Percentiles rank a stretch among this genome's conserved stretches.
Conservation (phyloP, 768 basidiomycete species). For the Kwoniella dendrophila region DNA sequence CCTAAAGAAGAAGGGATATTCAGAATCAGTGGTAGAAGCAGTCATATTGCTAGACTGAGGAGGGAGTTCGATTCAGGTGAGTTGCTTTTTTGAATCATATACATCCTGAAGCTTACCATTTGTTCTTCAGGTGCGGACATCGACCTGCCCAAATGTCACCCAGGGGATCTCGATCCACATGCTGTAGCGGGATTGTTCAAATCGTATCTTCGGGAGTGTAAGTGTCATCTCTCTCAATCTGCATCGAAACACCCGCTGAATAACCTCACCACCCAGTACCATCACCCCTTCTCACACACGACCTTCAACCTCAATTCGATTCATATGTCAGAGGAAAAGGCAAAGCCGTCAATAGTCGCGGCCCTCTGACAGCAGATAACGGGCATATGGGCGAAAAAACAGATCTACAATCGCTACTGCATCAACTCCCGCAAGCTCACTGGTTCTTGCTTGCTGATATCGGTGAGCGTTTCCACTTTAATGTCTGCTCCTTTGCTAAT, state of each 20-base stretch:
- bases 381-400: conserved; percentile 49
- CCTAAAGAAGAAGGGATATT: conserved; percentile 56
- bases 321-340: conserved; percentile 61
- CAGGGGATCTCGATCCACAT: conserved; percentile 89
- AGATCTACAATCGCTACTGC: conserved; percentile 67
- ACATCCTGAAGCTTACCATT: no score
- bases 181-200: conserved; percentile 92
- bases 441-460: conserved; percentile 82
- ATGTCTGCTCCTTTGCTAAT: neutral
- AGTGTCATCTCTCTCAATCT: conserved; percentile 54
- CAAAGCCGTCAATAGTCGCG: conserved; percentile 60
- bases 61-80: conserved; percentile 84
- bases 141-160: conserved; percentile 73
- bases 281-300: conserved; percentile 76
- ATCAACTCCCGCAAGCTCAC: conserved; percentile 74
- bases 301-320: conserved; percentile 75
- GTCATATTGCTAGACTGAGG: conserved; percentile 74
- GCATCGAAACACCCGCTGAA: conserved; percentile 1
- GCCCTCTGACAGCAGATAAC: conserved; percentile 34
- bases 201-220: conserved; percentile 86
- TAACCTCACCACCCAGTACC: conserved; percentile 65
- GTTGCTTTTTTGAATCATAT: no score
- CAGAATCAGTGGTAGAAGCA: conserved; percentile 80
- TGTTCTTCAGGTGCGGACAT: conserved; percentile 92
- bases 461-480: conserved; percentile 58